Evolutionary conservation across 805 yeast genomes (phyloP), one percentile per base, ranked within the genome.

Genomic region (Schizosaccharomyces lindneri): DNA sequence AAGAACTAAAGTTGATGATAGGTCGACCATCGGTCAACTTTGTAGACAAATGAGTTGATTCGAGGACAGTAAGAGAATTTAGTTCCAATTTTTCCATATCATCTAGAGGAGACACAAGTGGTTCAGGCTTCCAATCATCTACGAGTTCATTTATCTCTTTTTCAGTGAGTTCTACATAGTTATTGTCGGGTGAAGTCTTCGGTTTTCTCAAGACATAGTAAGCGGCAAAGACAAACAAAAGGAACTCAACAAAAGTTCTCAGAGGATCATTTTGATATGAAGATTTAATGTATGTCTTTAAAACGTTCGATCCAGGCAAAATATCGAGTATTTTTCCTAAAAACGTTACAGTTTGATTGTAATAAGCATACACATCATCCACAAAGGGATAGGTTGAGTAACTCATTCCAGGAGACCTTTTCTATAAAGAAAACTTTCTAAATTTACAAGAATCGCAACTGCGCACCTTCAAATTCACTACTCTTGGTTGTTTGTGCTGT

Each of bases 191-290:
- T 66, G 80, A 86, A 66, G 84, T 84, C 70, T 81, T 84, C 74
- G 81, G 85, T 48, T 84, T 83, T 63, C 84, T 86, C 67, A 72
- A 70, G 80, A 90, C 88, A 73, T 93, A 93, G 65, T 84, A 78
- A 64, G 88, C 74, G 3, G 95, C 97, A 71, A 89, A 85, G 15
- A 88, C 70, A 43, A 88, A 79, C 66, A 93, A 76, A 19, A 82
- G 75, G 46, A 85, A 71, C 73, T 93, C 98, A 62, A 93, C 76
- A 6, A 87, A 68, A 0, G 97, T 85, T 67, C 98, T 80, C 64
- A 87, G 78, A 1, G 98, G 98, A 71, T 93, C 98, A 72, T 93
- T 81, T 70, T 87, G 88, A 70, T 89, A 89, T 1, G 97, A 87
- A 13, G 88, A 82, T 65, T 77, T 78, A 68, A 93, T 83, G 71